Percentiles rank a stretch among this genome's conserved stretches.
Evolutionary conservation across 2,329 filamentous ascomycete genomes (phyloP).

Genomic region (Nothomitra cinnamomea): DNA sequence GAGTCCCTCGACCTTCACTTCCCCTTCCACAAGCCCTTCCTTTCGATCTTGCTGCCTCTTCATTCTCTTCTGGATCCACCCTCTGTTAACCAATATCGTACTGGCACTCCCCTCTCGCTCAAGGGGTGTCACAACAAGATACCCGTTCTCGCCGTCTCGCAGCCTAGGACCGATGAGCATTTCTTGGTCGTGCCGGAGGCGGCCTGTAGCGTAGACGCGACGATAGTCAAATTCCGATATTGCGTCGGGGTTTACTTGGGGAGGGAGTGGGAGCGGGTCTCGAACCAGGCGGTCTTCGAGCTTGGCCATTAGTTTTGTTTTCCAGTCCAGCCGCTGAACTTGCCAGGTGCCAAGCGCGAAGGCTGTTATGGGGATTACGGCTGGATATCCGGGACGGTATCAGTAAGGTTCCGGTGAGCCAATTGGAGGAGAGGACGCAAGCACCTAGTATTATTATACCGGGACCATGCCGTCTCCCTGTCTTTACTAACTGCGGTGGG

Average conservation of each 20-base stretch:
- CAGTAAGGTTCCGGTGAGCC: neutral
- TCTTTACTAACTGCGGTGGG: constrained; percentile 62
- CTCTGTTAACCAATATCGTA: constrained; percentile 73
- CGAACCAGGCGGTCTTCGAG: constrained; percentile 84
- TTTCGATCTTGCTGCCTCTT: constrained; percentile 43
- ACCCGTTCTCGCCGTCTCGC: constrained; percentile 78
- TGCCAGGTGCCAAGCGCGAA: constrained; percentile 91
- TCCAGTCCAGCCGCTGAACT: constrained; percentile 82
- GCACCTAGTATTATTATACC: constrained; percentile 63
- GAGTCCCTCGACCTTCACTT: constrained; percentile 68
- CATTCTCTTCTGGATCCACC: constrained; percentile 75
- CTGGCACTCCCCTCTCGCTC: constrained; percentile 47
- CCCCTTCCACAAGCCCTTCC: constrained; percentile 48
- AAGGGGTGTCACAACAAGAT: constrained; percentile 77
- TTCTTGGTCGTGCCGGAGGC: constrained; percentile 72
- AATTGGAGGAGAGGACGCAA: constrained; percentile 4
- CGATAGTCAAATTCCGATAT: constrained; percentile 85
- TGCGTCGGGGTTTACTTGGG: constrained; percentile 62
- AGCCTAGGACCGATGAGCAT: constrained; percentile 91
- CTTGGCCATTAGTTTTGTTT: constrained; percentile 77
- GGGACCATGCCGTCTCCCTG: constrained; percentile 57
- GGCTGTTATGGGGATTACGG: constrained; percentile 78
- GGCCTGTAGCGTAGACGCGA: constrained; percentile 58
- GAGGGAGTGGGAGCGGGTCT: constrained; percentile 69
- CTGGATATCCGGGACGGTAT: constrained; percentile 20